These are phyloP conservation scores for Penicillium atrosanguineum DNA, from an alignment of 495 filamentous ascomycete genomes.

Conservation along the genomic window DNA sequence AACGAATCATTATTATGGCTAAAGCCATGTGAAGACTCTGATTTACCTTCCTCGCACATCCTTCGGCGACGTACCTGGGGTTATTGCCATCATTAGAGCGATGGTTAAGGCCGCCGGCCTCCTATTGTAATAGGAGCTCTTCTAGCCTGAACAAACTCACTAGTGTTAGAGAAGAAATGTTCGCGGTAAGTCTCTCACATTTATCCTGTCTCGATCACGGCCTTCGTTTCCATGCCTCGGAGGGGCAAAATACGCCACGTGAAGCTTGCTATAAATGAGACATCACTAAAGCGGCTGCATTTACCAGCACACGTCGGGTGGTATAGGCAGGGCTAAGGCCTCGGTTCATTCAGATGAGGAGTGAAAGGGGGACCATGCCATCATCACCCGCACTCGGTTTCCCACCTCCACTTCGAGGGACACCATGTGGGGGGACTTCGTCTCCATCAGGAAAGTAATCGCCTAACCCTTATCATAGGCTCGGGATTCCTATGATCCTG, in stretches of 20 bases:
- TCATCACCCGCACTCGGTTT: conserved; percentile 2
- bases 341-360: neutral
- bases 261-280: neutral
- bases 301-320: neutral
- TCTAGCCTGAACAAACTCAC: no score
- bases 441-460: neutral
- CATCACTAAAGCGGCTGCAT: neutral
- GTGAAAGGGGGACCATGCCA: neutral
- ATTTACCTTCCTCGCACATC: no score
- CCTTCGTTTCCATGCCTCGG: neutral
- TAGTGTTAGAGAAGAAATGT: no score
- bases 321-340: neutral
- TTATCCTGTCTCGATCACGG: neutral
- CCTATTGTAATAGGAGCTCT: no score
- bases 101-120: no score
- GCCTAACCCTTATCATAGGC: neutral
- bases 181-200: no score
- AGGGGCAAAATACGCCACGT: neutral
- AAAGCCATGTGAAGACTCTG: no score
- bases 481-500: neutral
- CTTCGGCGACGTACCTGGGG: no score
- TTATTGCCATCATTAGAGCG: no score
- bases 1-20: no score
- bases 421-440: conserved; percentile 3
- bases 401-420: conserved; percentile 5